These are phyloP conservation scores for Teratosphaeria viscida DNA, from an alignment of 2,329 filamentous ascomycete species.

Conservation along the genomic window DNA sequence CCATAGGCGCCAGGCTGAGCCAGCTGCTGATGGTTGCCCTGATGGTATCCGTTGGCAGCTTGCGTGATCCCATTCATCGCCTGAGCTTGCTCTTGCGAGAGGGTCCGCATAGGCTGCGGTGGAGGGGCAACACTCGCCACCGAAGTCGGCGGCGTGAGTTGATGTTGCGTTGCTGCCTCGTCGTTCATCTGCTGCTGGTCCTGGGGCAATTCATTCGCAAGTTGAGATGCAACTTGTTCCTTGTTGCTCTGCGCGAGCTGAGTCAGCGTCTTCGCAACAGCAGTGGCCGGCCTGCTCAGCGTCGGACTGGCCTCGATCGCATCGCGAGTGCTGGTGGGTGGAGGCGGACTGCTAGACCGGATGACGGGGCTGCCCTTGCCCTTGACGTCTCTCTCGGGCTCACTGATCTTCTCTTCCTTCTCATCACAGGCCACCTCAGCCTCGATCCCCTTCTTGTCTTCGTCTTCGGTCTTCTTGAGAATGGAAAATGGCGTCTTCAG, in stretches of 20 bases:
- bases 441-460: conserved; percentile 12
- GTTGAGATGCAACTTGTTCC: conserved; percentile 6
- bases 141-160: not conserved
- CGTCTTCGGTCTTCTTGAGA: conserved; percentile 18
- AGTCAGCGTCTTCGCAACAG: conserved; percentile 22
- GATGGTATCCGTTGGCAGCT: not conserved
- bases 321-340: conserved; percentile 6
- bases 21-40: conserved; percentile 1
- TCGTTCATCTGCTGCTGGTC: not conserved
- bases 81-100: not conserved
- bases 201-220: conserved; percentile 10
- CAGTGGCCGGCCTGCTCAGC: conserved; percentile 20
- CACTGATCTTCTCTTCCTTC: conserved; percentile 8
- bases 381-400: conserved; percentile 4
- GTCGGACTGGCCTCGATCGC: conserved; percentile 22
- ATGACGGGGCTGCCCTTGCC: conserved; percentile 20
- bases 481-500: conserved; percentile 28
- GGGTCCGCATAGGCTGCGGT: not conserved
- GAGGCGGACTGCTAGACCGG: conserved; percentile 24
- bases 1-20: not conserved
- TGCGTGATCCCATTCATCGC: not conserved
- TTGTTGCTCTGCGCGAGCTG: conserved; percentile 13
- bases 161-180: not conserved
- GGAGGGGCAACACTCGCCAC: not conserved
- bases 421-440: conserved; percentile 7